Conservation (phyloP, 148 eudicot species). For the Chenopodium berlandieri region DNA sequence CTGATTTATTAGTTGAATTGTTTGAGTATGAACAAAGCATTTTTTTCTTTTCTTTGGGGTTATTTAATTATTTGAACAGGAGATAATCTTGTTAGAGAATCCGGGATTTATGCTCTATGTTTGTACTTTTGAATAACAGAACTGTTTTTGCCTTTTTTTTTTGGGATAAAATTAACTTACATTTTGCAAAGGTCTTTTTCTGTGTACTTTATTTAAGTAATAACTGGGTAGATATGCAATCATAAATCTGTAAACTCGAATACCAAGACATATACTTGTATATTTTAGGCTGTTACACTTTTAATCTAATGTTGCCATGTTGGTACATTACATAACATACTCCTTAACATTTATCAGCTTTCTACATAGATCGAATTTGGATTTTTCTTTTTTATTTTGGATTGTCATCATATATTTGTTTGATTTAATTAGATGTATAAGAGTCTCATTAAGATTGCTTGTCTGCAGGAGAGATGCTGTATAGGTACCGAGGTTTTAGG, state of each 20-base stretch:
- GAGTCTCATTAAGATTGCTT: not conserved
- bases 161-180: not conserved
- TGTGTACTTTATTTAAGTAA: not conserved
- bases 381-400: too few relatives aligned
- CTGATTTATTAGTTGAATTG: not conserved
- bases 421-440: too few relatives aligned
- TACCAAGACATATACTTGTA: not conserved
- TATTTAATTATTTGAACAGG: not conserved
- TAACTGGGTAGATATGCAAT: not conserved
- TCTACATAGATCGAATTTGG: too few relatives aligned
- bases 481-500: not conserved
- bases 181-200: not conserved
- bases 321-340: too few relatives aligned
- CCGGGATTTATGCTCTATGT: not conserved
- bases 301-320: too few relatives aligned
- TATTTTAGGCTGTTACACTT: too few relatives aligned
- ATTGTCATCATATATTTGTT: too few relatives aligned
- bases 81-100: constrained; percentile 19
- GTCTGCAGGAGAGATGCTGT: constrained; percentile 14
- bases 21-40: not conserved
- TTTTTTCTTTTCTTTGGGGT: not conserved
- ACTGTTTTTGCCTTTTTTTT: not conserved
- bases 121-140: constrained; percentile 2
- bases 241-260: not conserved
- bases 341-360: too few relatives aligned